Evolutionary conservation across 805 yeast genomes (phyloP).

Genomic region (Candida odintsovae): DNA sequence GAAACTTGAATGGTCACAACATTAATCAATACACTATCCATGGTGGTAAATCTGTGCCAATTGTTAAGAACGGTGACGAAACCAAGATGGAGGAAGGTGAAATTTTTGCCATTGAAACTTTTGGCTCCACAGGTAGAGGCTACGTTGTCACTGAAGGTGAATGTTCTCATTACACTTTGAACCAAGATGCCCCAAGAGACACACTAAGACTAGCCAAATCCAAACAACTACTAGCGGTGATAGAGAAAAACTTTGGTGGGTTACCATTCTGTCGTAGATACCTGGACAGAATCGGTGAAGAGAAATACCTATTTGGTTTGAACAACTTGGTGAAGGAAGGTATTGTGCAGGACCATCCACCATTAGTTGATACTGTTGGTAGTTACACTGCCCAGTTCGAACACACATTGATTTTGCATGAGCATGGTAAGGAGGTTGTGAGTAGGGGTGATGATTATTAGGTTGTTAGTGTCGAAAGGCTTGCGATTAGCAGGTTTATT

Average conservation of each 20-base stretch:
- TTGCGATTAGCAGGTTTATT: neutral
- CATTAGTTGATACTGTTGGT: constrained; percentile 77
- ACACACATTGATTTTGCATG: constrained; percentile 87
- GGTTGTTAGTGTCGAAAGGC: neutral
- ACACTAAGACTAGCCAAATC: constrained; percentile 63
- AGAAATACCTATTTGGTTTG: constrained; percentile 82
- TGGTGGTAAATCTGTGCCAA: constrained; percentile 95
- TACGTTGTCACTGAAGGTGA: constrained; percentile 84
- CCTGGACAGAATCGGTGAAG: constrained; percentile 86
- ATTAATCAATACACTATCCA: constrained; percentile 82
- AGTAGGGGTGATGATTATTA: constrained; percentile 93
- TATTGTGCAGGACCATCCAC: constrained; percentile 90
- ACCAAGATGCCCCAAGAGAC: constrained; percentile 40
- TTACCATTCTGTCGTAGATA: constrained; percentile 96
- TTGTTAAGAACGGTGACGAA: constrained; percentile 85
- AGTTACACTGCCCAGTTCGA: constrained; percentile 95
- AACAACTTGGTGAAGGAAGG: constrained; percentile 82
- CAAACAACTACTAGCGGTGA: constrained; percentile 58
- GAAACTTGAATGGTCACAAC: constrained; percentile 93
- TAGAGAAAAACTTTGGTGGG: constrained; percentile 83
- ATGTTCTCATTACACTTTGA: constrained; percentile 86
- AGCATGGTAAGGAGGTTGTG: constrained; percentile 89
- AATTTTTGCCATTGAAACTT: constrained; percentile 95
- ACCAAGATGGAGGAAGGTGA: constrained; percentile 99
- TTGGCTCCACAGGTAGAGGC: constrained; percentile 95